Conservation (phyloP, 257 asterid species). For the Coffea eugenioides region DNA sequence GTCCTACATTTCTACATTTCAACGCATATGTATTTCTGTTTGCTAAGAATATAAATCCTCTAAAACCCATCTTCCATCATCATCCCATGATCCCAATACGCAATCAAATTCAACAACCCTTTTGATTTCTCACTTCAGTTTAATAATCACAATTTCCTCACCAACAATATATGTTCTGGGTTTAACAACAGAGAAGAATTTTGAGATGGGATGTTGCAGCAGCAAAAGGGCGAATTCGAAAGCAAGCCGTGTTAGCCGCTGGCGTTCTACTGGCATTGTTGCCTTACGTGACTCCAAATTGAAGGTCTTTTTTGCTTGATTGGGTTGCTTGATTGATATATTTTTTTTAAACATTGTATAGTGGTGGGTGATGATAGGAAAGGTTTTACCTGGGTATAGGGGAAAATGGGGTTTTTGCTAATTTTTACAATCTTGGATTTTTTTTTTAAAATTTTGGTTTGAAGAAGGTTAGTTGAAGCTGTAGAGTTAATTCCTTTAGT, state of each 20-base stretch:
- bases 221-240: conserved; percentile 69
- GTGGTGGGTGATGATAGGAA: conserved; percentile 2
- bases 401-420: not conserved
- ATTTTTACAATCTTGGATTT: not conserved
- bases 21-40: not conserved
- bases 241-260: conserved; percentile 66
- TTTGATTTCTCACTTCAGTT: not conserved
- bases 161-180: not conserved
- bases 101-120: not conserved
- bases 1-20: not conserved
- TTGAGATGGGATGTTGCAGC: conserved; percentile 73
- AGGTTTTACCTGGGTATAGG: not conserved
- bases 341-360: not conserved
- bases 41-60: not conserved
- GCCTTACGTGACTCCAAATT: conserved; percentile 90
- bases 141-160: not conserved
- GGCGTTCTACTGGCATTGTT: conserved; percentile 98
- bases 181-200: not conserved
- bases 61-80: not conserved
- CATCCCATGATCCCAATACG: not conserved
- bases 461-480: not conserved
- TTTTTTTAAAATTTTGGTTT: not conserved
- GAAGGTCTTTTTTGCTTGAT: conserved; percentile 44
- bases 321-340: not conserved
- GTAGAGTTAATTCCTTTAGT: not conserved